phyloP scores from a whole-genome alignment of 2,329 filamentous ascomycete species.

The Sclerotinia spermophila region DNA sequence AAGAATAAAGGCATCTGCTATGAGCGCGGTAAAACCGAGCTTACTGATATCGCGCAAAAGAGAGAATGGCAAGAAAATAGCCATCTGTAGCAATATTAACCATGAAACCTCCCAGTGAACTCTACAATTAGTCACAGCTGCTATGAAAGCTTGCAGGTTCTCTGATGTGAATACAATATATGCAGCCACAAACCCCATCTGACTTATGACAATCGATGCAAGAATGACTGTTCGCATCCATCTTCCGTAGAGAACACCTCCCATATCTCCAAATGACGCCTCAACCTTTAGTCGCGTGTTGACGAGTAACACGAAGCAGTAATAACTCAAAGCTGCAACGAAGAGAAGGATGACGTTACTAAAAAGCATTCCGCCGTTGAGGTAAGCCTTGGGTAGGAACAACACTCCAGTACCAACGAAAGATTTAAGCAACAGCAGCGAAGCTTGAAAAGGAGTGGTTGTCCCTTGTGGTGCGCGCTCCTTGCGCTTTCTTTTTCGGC shows the following conservation, averaged over 20 bases:
- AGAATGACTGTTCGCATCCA: constrained; percentile 88
- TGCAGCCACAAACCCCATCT: constrained; percentile 90
- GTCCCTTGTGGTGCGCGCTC: constrained; percentile 69
- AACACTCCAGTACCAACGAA: constrained; percentile 96
- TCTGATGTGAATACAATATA: constrained; percentile 97
- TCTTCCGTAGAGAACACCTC: constrained; percentile 83
- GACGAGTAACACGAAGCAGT: constrained; percentile 94
- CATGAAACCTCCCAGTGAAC: constrained; percentile 81
- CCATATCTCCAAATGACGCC: constrained; percentile 97
- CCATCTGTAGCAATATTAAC: constrained; percentile 90
- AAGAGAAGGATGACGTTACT: constrained; percentile 85
- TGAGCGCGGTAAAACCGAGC: constrained; percentile 87
- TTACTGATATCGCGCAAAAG: constrained; percentile 96
- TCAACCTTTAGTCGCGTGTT: constrained; percentile 79
- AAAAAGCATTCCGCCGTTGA: constrained; percentile 97
- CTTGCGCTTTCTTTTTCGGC: constrained; percentile 72
- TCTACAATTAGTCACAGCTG: constrained; percentile 84
- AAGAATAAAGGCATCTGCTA: constrained; percentile 92
- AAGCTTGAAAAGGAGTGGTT: constrained; percentile 74
- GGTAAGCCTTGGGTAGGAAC: constrained; percentile 86
- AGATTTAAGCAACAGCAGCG: constrained; percentile 86
- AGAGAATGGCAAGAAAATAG: constrained; percentile 91
- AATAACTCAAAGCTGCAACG: constrained; percentile 86
- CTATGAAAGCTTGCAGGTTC: constrained; percentile 90
- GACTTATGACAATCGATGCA: constrained; percentile 87